These are phyloP conservation scores for Scorias spongiosa DNA, from an alignment of 2,329 filamentous ascomycete species.

Conservation along the genomic window DNA sequence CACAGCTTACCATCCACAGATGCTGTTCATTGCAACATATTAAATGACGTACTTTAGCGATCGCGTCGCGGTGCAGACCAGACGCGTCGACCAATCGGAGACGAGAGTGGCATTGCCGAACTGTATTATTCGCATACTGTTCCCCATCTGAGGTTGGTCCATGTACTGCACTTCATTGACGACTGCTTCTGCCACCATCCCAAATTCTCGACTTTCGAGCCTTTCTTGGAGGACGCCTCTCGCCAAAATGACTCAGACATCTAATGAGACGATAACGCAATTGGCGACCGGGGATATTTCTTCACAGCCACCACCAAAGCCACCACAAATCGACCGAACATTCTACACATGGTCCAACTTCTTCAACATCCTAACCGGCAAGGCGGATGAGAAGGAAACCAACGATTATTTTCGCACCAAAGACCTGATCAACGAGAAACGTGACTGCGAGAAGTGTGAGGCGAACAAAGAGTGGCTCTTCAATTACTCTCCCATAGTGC, in stretches of 20 bases:
- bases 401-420: conserved; percentile 65
- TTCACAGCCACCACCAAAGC: background rate
- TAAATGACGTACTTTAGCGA: background rate
- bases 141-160: too few species aligned
- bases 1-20: too few species aligned
- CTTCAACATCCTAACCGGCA: conserved; percentile 66
- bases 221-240: too few species aligned
- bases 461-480: conserved; percentile 71
- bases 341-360: conserved; percentile 61
- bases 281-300: background rate
- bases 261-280: too few species aligned
- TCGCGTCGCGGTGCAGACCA: background rate
- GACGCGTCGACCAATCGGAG: background rate
- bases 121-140: too few species aligned
- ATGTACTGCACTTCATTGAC: too few species aligned
- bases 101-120: too few species aligned
- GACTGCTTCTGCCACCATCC: too few species aligned
- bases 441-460: conserved; percentile 71
- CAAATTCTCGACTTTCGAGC: too few species aligned
- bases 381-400: conserved; percentile 51
- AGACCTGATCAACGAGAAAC: conserved; percentile 58
- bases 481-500: conserved; percentile 68
- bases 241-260: too few species aligned
- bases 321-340: conserved; percentile 12
- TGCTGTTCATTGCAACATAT: background rate